phyloP scores from a whole-genome alignment of 129 eudicot genomes.

The Saussurea involucrata region DNA sequence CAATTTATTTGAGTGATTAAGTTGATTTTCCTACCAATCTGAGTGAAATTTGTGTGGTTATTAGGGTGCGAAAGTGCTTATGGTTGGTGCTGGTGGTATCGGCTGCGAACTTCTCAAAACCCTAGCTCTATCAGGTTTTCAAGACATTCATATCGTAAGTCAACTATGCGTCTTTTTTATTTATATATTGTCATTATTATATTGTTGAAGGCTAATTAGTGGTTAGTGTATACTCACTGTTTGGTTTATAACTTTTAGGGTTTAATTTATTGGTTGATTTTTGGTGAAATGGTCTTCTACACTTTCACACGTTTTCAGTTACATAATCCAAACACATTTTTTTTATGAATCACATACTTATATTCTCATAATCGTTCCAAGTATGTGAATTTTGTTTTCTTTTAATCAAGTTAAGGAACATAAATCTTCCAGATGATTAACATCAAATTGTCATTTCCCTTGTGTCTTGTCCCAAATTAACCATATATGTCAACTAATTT shows the following conservation, averaged over 20 bases:
- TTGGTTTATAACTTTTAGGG: slow-evolving; percentile 28
- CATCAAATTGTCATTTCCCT: not conserved
- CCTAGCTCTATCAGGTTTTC: slow-evolving; percentile 91
- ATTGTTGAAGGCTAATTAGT: not conserved
- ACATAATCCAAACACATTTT: not conserved
- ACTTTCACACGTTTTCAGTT: not conserved
- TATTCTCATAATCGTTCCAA: not conserved
- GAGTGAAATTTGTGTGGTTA: not conserved
- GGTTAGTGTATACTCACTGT: not conserved
- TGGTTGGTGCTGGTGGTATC: slow-evolving; percentile 99
- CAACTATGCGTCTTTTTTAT: not conserved
- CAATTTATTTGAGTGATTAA: not conserved
- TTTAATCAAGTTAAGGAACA: not conserved
- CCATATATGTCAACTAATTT: not conserved
- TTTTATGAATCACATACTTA: not conserved
- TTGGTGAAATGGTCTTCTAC: not conserved
- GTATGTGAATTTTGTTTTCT: not conserved
- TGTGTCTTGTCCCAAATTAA: not conserved
- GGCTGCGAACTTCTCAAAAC: slow-evolving; percentile 98
- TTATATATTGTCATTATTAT: not conserved
- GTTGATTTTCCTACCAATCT: not conserved
- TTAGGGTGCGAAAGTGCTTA: slow-evolving; percentile 82
- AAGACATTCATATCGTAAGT: slow-evolving; percentile 85
- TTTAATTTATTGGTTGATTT: slow-evolving; percentile 15
- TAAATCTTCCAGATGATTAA: slow-evolving; percentile 1